Percentiles rank a stretch among this genome's conserved stretches.
Evolutionary conservation across 805 yeast species (phyloP).

Genomic region (Komagataella pastoris): DNA sequence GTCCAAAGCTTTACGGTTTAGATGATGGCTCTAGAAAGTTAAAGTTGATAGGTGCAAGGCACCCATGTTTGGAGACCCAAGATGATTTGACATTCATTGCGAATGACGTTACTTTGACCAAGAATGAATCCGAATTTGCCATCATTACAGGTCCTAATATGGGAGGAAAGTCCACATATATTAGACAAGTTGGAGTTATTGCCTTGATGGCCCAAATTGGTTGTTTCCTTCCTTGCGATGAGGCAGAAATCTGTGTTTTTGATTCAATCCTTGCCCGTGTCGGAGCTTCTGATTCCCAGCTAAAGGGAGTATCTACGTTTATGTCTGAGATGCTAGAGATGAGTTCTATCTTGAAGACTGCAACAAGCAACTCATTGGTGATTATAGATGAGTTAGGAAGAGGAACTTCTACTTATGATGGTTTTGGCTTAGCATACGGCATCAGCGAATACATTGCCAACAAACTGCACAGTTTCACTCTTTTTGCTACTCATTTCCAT

Average conservation of each 20-base stretch:
- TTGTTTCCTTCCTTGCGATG: conserved; percentile 68
- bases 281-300: conserved; percentile 98
- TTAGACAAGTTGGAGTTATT: conserved; percentile 80
- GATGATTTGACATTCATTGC: conserved; percentile 86
- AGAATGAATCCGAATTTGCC: conserved; percentile 48
- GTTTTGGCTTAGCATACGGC: conserved; percentile 96
- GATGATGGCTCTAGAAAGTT: conserved; percentile 35
- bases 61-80: conserved; percentile 89
- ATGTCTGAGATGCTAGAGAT: conserved; percentile 96
- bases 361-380: conserved; percentile 66
- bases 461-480: conserved; percentile 59
- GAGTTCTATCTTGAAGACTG: conserved; percentile 70
- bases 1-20: conserved; percentile 51
- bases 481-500: conserved; percentile 97
- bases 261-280: conserved; percentile 92
- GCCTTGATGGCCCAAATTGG: conserved; percentile 85
- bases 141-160: conserved; percentile 94
- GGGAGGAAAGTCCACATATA: conserved; percentile 96
- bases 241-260: conserved; percentile 69
- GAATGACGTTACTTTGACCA: conserved; percentile 65
- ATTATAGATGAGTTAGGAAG: conserved; percentile 94
- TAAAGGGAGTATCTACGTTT: conserved; percentile 93
- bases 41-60: conserved; percentile 65
- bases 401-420: conserved; percentile 91
- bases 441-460: conserved; percentile 76